A percentile compares a stretch with the other conserved stretches of the same genome.
Conservation (phyloP, 371 early-diverging fungal species). For the Haplosporangium sp. region DNA sequence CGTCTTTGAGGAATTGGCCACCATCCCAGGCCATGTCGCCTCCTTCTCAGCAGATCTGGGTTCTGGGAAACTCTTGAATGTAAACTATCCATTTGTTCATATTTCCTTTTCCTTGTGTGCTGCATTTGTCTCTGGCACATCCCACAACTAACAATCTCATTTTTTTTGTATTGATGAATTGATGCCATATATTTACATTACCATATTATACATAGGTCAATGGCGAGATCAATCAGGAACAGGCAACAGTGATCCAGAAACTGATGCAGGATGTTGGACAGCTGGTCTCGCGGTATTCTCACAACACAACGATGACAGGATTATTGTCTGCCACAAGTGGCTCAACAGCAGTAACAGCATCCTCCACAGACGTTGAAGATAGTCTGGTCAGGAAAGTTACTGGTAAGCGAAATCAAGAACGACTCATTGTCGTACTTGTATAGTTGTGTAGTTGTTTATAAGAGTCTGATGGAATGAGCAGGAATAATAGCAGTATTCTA, state of each 20-base stretch:
- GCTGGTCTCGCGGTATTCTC: slow-evolving; percentile 47
- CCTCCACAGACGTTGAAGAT: slow-evolving; percentile 28
- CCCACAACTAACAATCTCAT: neutral
- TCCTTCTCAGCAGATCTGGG: slow-evolving; percentile 53
- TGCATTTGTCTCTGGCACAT: neutral
- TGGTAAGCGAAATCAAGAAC: slow-evolving; percentile 14
- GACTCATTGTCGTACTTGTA: neutral
- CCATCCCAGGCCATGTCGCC: slow-evolving; percentile 52
- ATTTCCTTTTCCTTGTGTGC: neutral
- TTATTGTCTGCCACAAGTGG: slow-evolving; percentile 9
- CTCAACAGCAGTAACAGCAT: slow-evolving; percentile 1
- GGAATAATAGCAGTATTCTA: too few relatives aligned
- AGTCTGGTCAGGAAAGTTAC: slow-evolving; percentile 52
- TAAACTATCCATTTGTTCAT: slow-evolving; percentile 13
- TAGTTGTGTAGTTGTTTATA: too few relatives aligned
- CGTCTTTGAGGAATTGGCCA: slow-evolving; percentile 47
- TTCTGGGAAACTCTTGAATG: slow-evolving; percentile 47
- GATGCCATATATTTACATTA: neutral
- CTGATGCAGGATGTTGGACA: slow-evolving; percentile 55
- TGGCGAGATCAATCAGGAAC: slow-evolving; percentile 40
- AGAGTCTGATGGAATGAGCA: too few relatives aligned
- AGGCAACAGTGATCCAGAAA: slow-evolving; percentile 47
- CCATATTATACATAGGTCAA: slow-evolving; percentile 24
- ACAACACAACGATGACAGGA: slow-evolving; percentile 5
- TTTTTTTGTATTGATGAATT: neutral